These are phyloP conservation scores for Blastocystis sp. DNA, from an alignment of 352 stramenopile genomes.

Conservation along the genomic window DNA sequence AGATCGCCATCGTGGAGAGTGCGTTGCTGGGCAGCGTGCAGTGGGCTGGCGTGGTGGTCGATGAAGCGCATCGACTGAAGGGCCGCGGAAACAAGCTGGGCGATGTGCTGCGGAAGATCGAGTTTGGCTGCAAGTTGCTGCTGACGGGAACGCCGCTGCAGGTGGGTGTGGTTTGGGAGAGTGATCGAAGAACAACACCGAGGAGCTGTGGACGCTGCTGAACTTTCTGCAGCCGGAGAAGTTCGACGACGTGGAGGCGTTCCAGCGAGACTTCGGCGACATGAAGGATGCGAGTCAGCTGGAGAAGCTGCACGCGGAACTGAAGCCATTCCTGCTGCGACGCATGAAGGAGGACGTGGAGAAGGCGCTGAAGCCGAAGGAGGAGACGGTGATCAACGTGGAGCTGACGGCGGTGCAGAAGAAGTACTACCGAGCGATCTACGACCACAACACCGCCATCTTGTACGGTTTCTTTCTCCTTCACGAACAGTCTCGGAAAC, in stretches of 20 bases:
- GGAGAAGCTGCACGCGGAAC: conserved; percentile 77
- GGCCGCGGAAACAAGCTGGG: conserved; percentile 91
- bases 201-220: conserved; percentile 89
- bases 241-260: conserved; percentile 74
- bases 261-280: conserved; percentile 81
- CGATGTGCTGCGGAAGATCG: conserved; percentile 69
- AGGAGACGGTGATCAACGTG: conserved; percentile 86
- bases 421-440: conserved; percentile 96
- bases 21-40: conserved; percentile 77
- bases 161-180: background rate
- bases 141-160: conserved; percentile 88
- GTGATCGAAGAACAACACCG: conserved; percentile 75
- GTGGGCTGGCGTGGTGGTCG: conserved; percentile 92
- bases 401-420: conserved; percentile 94
- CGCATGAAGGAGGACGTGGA: conserved; percentile 92
- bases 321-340: conserved; percentile 84
- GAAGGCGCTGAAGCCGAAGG: conserved; percentile 86
- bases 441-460: conserved; percentile 96
- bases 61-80: conserved; percentile 96
- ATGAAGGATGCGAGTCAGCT: conserved; percentile 82
- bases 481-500: conserved; percentile 57
- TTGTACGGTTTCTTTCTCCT: conserved; percentile 64
- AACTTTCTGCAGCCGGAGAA: conserved; percentile 87
- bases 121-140: conserved; percentile 71
- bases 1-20: conserved; percentile 77